phyloP scores from a whole-genome alignment of 2,329 filamentous ascomycete species.

The Cucurbitaria berberidis region DNA sequence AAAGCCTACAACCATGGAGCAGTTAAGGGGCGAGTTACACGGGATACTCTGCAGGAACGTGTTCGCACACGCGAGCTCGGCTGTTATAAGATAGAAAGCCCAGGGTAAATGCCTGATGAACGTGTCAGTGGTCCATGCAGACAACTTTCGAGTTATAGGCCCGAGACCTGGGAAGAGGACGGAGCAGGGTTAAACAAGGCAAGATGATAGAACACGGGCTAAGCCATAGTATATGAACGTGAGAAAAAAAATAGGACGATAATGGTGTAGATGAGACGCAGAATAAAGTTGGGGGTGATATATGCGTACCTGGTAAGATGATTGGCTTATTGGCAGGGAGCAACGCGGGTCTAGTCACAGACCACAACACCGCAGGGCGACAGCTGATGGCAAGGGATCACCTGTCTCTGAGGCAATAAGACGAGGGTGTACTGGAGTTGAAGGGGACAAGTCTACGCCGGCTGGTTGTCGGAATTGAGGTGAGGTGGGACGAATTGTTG shows the following conservation, averaged over 20 bases:
- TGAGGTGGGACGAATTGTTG: conserved; percentile 15
- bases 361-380: conserved; percentile 25
- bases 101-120: conserved; percentile 21
- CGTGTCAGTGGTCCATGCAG: conserved; percentile 35
- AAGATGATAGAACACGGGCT: conserved; percentile 13
- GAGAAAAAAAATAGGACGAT: conserved; percentile 14
- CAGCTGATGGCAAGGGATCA: conserved; percentile 32
- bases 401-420: conserved; percentile 30
- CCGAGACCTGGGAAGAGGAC: conserved; percentile 14
- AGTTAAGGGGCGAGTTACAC: conserved; percentile 16
- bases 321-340: conserved; percentile 30
- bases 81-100: conserved; percentile 20
- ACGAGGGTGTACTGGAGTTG: conserved; percentile 33
- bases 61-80: conserved; percentile 32
- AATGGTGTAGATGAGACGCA: conserved; percentile 28
- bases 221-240: conserved; percentile 2
- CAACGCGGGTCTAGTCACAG: conserved; percentile 32
- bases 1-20: conserved; percentile 36
- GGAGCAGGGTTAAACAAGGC: conserved; percentile 13
- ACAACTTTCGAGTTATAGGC: conserved; percentile 25
- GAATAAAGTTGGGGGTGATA: conserved; percentile 35
- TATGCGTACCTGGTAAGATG: conserved; percentile 41
- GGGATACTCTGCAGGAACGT: conserved; percentile 29
- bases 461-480: conserved; percentile 26
- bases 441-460: conserved; percentile 17